Base-by-base conservation (phyloP, 202 grass and related monocot genomes). In the Panicum hallii region DNA sequence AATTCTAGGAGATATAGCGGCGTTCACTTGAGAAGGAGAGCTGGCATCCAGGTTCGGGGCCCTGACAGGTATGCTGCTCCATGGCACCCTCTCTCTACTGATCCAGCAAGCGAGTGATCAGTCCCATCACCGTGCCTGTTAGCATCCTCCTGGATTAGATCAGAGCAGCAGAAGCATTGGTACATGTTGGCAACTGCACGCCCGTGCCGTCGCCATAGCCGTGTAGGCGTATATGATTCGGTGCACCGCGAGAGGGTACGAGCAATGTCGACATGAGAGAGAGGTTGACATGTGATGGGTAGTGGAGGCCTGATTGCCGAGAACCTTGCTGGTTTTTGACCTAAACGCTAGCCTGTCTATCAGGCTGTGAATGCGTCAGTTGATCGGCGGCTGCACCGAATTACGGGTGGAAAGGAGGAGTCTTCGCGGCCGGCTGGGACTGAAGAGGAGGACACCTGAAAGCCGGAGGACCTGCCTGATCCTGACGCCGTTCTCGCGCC, bases 241-340 rank as follows among this genome's bases (percentile, higher is more conserved):
- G 49, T 44, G 72, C 43, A 42, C 15, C 38, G 32, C 15, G 61
- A 49, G 53, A 4, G 22, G 6, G 16, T 42, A 50, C 20, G 71
- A 70, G 16, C 64, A 77, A 82, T 54, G 79, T 82, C 79, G 72
- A 77, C 86, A 82, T 34, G 49, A 68, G 52, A 49, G 47, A 50
- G 28, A 82, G 45, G 60, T 38, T 69, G 79, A 70, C 72, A 32
- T 64, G 38, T 23, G 43, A 28, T 32, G 2, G 70, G 15, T 69
- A 14, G 70, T 32, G 85, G 50, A 28, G 6, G 28, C 53, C 12
- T 81, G 71, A 87, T 87, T 58, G 41, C 32, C 9, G 20, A 87
- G 5, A 82, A 70, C 70, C 32, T 49, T 44, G 72, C 41, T 70
- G 32, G 43, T 70, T 70, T 87, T 87, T 52, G 30, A 82, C 72